Evolutionary conservation across 2,329 filamentous ascomycete genomes (phyloP).

Genomic region (Bipolaris sorokiniana): DNA sequence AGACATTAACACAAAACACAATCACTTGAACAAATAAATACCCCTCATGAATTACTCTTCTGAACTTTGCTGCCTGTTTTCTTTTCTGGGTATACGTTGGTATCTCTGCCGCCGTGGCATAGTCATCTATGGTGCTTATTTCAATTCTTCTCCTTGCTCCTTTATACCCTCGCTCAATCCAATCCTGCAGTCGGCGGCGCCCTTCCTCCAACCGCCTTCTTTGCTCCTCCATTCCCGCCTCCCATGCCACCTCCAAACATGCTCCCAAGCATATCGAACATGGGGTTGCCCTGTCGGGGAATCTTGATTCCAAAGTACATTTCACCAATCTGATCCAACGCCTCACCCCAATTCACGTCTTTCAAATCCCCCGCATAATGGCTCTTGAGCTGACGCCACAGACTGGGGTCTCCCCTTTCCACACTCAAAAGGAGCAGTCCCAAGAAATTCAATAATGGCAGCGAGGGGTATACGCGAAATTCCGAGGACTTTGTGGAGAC

Average conservation of each 20-base stretch:
- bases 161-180: conserved; percentile 30
- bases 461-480: conserved; percentile 80
- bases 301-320: conserved; percentile 95
- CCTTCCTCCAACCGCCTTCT: conserved; percentile 52
- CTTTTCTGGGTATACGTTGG: conserved; percentile 8
- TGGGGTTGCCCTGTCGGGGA: conserved; percentile 85
- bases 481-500: conserved; percentile 77
- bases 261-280: conserved; percentile 98
- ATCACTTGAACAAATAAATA: conserved; percentile 4
- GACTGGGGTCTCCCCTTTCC: conserved; percentile 76
- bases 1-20: conserved; percentile 2
- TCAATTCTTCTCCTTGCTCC: not conserved
- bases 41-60: not conserved
- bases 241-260: conserved; percentile 80
- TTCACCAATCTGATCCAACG: conserved; percentile 86
- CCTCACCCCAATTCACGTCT: conserved; percentile 79
- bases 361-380: conserved; percentile 82
- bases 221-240: conserved; percentile 55
- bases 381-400: conserved; percentile 79
- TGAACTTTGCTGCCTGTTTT: not conserved
- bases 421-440: conserved; percentile 82
- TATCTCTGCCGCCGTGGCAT: conserved; percentile 8
- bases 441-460: conserved; percentile 96
- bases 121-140: conserved; percentile 5
- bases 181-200: conserved; percentile 42